A percentile compares a stretch with the other conserved stretches of the same genome.
These are phyloP conservation scores for Gastrodia elata DNA, from an alignment of 106 monocot genomes.

Conservation along the genomic window DNA sequence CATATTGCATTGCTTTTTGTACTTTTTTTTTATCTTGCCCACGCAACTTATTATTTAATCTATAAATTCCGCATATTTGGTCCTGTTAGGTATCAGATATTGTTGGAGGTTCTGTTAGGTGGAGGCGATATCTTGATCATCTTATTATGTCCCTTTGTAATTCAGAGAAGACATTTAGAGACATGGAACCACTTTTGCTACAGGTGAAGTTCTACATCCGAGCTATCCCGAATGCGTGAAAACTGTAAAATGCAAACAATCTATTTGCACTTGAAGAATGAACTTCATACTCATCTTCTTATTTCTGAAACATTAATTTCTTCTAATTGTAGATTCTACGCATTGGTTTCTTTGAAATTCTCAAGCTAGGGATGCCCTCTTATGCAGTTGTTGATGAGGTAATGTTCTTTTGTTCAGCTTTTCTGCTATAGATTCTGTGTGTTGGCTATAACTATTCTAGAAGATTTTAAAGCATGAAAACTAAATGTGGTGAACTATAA, in stretches of 20 bases:
- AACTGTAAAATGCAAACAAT: not conserved
- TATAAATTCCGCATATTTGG: not conserved
- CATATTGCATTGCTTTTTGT: not conserved
- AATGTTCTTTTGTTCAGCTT: conserved; percentile 3
- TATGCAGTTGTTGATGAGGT: conserved; percentile 98
- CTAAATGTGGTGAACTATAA: not conserved
- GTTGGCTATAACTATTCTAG: not conserved
- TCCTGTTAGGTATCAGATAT: conserved; percentile 75
- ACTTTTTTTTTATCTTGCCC: not conserved
- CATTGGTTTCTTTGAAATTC: conserved; percentile 87
- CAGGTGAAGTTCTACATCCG: conserved; percentile 38
- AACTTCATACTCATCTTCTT: not conserved
- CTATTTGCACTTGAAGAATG: not conserved
- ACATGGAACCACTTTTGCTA: conserved; percentile 94
- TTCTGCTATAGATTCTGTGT: not conserved
- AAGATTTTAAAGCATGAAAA: not conserved
- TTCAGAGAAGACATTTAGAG: conserved; percentile 57
- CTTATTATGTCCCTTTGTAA: conserved; percentile 76
- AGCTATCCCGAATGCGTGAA: not conserved
- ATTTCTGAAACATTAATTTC: not conserved
- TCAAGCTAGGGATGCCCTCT: conserved; percentile 72
- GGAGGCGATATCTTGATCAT: conserved; percentile 92
- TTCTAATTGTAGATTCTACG: conserved; percentile 71
- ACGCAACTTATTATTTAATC: not conserved
- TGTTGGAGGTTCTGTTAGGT: conserved; percentile 81